Conservation (phyloP, 2,329 filamentous ascomycete genomes). For the Cladosporium sphaerospermum region DNA sequence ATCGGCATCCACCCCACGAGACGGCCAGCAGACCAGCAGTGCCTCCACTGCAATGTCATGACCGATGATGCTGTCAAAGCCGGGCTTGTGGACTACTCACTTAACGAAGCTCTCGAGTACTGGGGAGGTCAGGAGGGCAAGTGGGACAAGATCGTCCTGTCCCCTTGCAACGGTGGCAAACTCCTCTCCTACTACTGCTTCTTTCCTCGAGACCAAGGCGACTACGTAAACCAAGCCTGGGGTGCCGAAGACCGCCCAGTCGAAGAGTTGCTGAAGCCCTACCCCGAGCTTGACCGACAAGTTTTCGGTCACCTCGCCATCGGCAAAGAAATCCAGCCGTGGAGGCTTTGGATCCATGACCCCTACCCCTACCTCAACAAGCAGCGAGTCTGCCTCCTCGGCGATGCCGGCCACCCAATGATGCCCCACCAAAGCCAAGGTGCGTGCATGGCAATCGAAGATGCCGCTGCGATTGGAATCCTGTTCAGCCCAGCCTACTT, state of each 20-base stretch:
- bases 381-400: conserved; percentile 50
- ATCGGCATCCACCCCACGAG: conserved; percentile 58
- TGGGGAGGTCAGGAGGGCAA: conserved; percentile 61
- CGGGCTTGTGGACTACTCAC: conserved; percentile 58
- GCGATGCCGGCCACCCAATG: conserved; percentile 61
- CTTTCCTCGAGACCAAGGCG: conserved; percentile 54
- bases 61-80: conserved; percentile 53
- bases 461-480: conserved; percentile 57
- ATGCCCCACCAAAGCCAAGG: conserved; percentile 64
- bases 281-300: conserved; percentile 53
- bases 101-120: conserved; percentile 58
- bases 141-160: conserved; percentile 65
- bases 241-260: conserved; percentile 44
- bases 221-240: conserved; percentile 58
- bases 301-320: conserved; percentile 54
- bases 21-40: conserved; percentile 54
- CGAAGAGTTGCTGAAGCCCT: conserved; percentile 53
- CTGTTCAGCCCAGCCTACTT: conserved; percentile 49
- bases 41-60: conserved; percentile 58
- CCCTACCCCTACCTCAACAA: conserved; percentile 55
- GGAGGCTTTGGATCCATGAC: conserved; percentile 59
- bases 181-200: conserved; percentile 66
- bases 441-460: conserved; percentile 63
- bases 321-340: conserved; percentile 57
- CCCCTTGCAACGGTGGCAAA: conserved; percentile 60